These are phyloP conservation scores for Xanthoparmelia taractica DNA, from an alignment of 495 filamentous ascomycete genomes.

Conservation along the genomic window DNA sequence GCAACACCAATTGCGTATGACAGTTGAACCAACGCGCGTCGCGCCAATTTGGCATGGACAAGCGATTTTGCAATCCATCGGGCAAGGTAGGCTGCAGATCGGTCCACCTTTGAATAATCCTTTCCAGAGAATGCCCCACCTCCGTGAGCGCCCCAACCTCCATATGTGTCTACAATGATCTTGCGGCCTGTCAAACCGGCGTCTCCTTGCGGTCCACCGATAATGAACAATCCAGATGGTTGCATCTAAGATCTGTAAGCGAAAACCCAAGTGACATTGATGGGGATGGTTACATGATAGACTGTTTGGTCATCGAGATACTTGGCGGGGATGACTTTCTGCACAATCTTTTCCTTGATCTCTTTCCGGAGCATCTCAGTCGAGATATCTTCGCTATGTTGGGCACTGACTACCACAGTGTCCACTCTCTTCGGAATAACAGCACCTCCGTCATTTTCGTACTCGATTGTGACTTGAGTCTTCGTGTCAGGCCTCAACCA, in stretches of 20 bases:
- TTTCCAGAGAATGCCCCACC: constrained; percentile 99
- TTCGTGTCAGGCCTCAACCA: constrained; percentile 98
- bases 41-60: constrained; percentile 76
- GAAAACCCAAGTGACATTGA: neutral
- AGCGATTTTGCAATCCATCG: constrained; percentile 99
- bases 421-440: constrained; percentile 89
- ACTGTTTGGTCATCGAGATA: constrained; percentile 86
- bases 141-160: constrained; percentile 99
- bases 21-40: constrained; percentile 90
- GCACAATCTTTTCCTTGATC: constrained; percentile 96
- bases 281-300: constrained; percentile 64
- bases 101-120: constrained; percentile 99
- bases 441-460: constrained; percentile 89
- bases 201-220: constrained; percentile 97
- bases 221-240: constrained; percentile 97
- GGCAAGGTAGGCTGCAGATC: constrained; percentile 92
- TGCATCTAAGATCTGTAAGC: constrained; percentile 59
- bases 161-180: constrained; percentile 99
- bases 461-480: constrained; percentile 98
- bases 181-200: constrained; percentile 98
- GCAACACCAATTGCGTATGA: constrained; percentile 98
- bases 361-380: constrained; percentile 90
- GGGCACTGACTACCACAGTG: constrained; percentile 93
- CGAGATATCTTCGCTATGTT: constrained; percentile 82
- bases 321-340: constrained; percentile 82